Evolutionary conservation across 768 basidiomycete species (phyloP).

Genomic region (Tulasnella sp.): DNA sequence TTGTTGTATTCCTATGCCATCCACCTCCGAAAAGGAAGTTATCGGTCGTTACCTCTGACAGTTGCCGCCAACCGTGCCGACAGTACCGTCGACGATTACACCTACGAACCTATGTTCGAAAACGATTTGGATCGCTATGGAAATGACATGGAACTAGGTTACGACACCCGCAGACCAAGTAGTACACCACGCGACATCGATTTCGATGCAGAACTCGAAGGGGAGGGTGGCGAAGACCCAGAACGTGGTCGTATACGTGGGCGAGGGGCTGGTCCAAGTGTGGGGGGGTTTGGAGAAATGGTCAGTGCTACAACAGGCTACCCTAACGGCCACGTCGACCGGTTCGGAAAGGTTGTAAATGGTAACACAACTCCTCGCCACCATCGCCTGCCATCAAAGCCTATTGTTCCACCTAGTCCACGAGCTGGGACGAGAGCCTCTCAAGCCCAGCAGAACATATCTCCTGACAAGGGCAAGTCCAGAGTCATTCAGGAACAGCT

Average conservation of each 20-base stretch:
- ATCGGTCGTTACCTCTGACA: constrained; percentile 61
- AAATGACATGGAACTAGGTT: too few species aligned
- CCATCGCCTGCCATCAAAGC: background rate
- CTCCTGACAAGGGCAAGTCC: constrained; percentile 5
- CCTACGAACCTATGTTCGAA: constrained; percentile 12
- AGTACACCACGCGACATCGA: constrained; percentile 7
- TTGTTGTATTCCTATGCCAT: constrained; percentile 86
- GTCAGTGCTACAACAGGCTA: background rate
- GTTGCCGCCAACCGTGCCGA: background rate
- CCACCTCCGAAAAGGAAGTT: constrained; percentile 85
- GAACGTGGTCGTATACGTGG: constrained; percentile 8
- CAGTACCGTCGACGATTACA: background rate
- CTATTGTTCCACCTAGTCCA: constrained; percentile 1
- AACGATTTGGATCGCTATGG: constrained; percentile 5
- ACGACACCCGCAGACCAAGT: background rate
- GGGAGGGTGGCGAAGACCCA: background rate
- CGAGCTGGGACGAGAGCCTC: background rate
- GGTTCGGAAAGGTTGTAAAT: background rate
- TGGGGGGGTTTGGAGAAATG: constrained; percentile 7
- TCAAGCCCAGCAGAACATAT: background rate
- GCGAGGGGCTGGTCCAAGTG: background rate
- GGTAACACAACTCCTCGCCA: background rate
- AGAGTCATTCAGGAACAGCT: constrained; percentile 14
- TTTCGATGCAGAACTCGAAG: constrained; percentile 9
- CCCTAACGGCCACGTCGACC: background rate